phyloP scores from a whole-genome alignment of 139 green algal species.

The Yamagishiella unicocca region DNA sequence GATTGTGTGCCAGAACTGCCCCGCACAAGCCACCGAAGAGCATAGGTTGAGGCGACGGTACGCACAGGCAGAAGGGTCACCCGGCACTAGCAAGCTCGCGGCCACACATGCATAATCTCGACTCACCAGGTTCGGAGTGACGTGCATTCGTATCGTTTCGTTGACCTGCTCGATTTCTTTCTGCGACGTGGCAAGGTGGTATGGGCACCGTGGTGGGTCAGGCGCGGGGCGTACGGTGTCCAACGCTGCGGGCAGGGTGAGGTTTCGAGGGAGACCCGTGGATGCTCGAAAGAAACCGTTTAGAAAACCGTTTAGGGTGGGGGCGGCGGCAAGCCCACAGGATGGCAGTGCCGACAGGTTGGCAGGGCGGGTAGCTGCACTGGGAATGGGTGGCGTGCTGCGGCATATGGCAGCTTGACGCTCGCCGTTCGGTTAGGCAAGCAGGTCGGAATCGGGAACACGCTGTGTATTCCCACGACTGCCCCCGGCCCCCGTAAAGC shows the following conservation, averaged over 20 bases:
- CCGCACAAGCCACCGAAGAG: too few relatives aligned
- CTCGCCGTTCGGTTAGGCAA: too few relatives aligned
- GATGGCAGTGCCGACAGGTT: neutral
- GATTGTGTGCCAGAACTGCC: neutral
- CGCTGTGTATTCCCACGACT: neutral
- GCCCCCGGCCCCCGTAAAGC: too few relatives aligned
- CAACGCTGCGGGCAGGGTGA: neutral
- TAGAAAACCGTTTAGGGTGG: neutral
- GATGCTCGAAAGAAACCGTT: neutral
- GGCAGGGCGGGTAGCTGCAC: too few relatives aligned
- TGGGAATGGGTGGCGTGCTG: too few relatives aligned
- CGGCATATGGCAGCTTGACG: too few relatives aligned
- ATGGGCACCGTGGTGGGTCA: too few relatives aligned
- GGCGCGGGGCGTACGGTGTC: too few relatives aligned
- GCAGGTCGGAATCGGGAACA: too few relatives aligned
- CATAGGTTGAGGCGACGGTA: neutral
- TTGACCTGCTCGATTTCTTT: conserved; percentile 82
- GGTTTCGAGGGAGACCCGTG: neutral
- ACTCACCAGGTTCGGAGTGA: conserved; percentile 59
- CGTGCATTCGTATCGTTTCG: conserved; percentile 48
- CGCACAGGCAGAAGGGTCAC: neutral
- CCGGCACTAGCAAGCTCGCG: neutral
- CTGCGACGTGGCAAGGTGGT: conserved; percentile 73
- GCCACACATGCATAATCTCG: neutral
- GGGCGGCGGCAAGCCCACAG: too few relatives aligned